Evolutionary conservation across 768 basidiomycete species (phyloP).

Genomic region (Xanthoconium purpureum): DNA sequence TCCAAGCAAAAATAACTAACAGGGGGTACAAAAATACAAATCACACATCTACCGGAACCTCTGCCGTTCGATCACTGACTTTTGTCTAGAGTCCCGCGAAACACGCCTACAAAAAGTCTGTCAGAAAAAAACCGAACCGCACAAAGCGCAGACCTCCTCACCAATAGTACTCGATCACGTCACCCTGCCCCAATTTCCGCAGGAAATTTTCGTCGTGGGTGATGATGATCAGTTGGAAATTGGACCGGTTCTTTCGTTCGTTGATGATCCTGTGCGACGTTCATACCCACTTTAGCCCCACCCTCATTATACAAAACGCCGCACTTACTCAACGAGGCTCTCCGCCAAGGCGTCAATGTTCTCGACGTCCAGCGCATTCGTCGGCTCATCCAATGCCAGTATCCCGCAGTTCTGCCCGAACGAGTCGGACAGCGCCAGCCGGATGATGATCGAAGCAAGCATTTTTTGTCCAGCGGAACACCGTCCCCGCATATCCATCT

Average conservation of each 20-base stretch:
- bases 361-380: conserved; percentile 93
- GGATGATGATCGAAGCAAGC: conserved; percentile 95
- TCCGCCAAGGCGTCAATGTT: conserved; percentile 93
- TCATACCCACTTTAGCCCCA: background rate
- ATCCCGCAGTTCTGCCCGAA: conserved; percentile 98
- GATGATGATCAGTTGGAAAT: conserved; percentile 96
- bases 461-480: conserved; percentile 99
- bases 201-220: conserved; percentile 98
- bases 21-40: background rate
- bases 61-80: conserved; percentile 73
- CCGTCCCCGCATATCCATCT: conserved; percentile 99
- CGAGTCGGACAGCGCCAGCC: conserved; percentile 93
- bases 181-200: conserved; percentile 80
- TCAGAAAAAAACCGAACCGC: background rate
- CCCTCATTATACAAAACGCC: background rate
- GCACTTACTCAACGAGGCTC: conserved; percentile 84
- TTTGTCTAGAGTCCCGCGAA: conserved; percentile 64
- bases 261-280: conserved; percentile 83
- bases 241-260: conserved; percentile 82
- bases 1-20: no score
- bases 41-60: conserved; percentile 49
- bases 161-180: conserved; percentile 97
- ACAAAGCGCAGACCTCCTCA: conserved; percentile 24
- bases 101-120: conserved; percentile 65
- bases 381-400: conserved; percentile 95